A percentile compares a stretch with the other conserved stretches of the same genome.
Conservation (phyloP, 1,284 basidiomycete genomes). For the Erythrobasidium hasegawianum region DNA sequence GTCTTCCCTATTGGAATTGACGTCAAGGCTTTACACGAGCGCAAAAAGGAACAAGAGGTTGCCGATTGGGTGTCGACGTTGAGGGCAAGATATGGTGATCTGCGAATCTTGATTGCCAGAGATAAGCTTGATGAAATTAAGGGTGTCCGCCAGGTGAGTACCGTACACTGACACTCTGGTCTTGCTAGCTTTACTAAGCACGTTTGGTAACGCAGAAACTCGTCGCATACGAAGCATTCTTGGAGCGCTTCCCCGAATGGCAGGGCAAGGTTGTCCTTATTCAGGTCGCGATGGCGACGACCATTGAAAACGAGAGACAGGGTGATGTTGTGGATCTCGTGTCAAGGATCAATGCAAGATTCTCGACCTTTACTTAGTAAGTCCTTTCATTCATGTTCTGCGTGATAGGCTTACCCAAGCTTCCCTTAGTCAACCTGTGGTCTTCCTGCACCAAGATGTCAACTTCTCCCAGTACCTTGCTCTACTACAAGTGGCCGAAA, state of each 20-base stretch:
- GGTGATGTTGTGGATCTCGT: slow-evolving; percentile 72
- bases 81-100: slow-evolving; percentile 71
- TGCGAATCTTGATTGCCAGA: slow-evolving; percentile 78
- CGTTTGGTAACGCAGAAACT: slow-evolving; percentile 59
- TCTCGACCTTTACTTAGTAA: slow-evolving; percentile 56
- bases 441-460: slow-evolving; percentile 80
- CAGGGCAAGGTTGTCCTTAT: slow-evolving; percentile 77
- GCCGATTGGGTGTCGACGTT: slow-evolving; percentile 73
- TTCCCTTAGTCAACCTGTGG: slow-evolving; percentile 69
- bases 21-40: slow-evolving; percentile 63
- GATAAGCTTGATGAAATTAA: slow-evolving; percentile 85
- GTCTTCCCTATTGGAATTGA: slow-evolving; percentile 89
- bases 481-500: slow-evolving; percentile 73
- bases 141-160: slow-evolving; percentile 58
- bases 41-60: slow-evolving; percentile 71
- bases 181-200: not conserved
- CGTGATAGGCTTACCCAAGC: not conserved
- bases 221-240: slow-evolving; percentile 74
- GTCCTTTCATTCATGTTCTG: not conserved
- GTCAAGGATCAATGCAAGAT: slow-evolving; percentile 74
- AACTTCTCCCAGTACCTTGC: slow-evolving; percentile 83
- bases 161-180: not conserved
- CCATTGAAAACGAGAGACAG: slow-evolving; percentile 68
- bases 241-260: slow-evolving; percentile 71
- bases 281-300: slow-evolving; percentile 79